Evolutionary conservation across 306 rosid species (phyloP), one percentile per base, ranked within the genome.

Genomic region (Pterocarpus macrocarpus): DNA sequence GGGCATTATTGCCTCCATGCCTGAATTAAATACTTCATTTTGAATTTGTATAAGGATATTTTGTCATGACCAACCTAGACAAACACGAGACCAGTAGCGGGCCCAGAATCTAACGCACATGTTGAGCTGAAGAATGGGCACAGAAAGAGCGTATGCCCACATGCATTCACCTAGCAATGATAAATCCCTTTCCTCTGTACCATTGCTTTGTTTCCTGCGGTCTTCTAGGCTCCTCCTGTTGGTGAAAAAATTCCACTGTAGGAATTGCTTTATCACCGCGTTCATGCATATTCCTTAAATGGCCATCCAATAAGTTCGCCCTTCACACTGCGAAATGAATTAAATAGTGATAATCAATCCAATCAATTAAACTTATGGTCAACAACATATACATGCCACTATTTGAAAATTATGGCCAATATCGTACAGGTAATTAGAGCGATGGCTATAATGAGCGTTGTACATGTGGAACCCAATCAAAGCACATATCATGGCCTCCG

Each of bases 61-160:
- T 63, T 64, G 82, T 52, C 81, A 61, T 22, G 64, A 74, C 50
- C 58, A 69, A 69, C 28, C 33, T 71, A 72, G 64, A 82, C 78
- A 69, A 79, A 14, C 52, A 45, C 30, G 33, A 57, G 83, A 15
- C 12, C 12, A 10, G 69, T 52, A 50, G 4, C 33, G 68, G 80
- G 43, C 79, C 82, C 22, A 80, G 87, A 80, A 71, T 76, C 76
- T 53, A 12, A 43, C 5, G 85, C 75, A 53, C 90, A 86, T 83
- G 83, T 50, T 64, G 47, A 7, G 44, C 43, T 61, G 71, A 73
- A 68, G 59, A 36, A 43, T 34, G 76, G 62, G 36, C 47, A 56
- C 75, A 35, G 34, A 69, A 52, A 32, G 34, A 11, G 44, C 34
- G 70, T 71, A 65, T 28, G 71, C 43, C 56, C 80, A 83, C 87